Evolutionary conservation across 2,329 filamentous ascomycete genomes (phyloP), one percentile per base, ranked within the genome.

Genomic region (Exserohilum turcica): DNA sequence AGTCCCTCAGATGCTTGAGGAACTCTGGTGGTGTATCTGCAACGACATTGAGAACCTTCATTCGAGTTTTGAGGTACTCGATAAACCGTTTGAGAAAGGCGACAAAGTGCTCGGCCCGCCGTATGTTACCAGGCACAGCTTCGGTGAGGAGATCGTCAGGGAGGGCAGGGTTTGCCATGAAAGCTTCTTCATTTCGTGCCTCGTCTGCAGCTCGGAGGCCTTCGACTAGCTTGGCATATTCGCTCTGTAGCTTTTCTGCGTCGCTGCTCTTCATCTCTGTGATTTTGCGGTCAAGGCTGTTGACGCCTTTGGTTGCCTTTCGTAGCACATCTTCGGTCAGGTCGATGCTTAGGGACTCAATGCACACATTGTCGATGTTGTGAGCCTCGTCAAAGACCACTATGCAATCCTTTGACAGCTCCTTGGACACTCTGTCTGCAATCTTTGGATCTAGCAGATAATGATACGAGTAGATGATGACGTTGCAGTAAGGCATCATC

Each of bases 401-500:
- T 46, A 99, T 99, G 73, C 92, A 97, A 74, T 99, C 95, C 66
- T 97, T 97, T 0, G 94, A 97, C 9, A 99, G 84, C 68, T 99
- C 94, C 74, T 89, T 92, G 0, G 94, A 97, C 2, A 97, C 92
- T 52, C 93, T 77, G 71, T 99, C 94, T 10, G 94, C 94, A 66
- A 99, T 99, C 74, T 99, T 99, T 2, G 94, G 94, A 67, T 99
- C 95, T 13, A 99, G 84, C 3, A 99, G 84, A 70, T 99, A 99
- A 75, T 99, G 94, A 71, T 99, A 99, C 0, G 94, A 99, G 78
- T 99, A 99, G 63, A 99, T 99, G 69, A 99, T 97, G 70, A 99
- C 92, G 73, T 99, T 97, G 82, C 94, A 99, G 71, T 92, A 97
- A 67, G 94, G 89, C 93, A 99, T 97, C 94, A 99, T 99, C 60